Evolutionary conservation across 140 eudicot genomes (phyloP).

Genomic region (Erigeron philadelphicus): DNA sequence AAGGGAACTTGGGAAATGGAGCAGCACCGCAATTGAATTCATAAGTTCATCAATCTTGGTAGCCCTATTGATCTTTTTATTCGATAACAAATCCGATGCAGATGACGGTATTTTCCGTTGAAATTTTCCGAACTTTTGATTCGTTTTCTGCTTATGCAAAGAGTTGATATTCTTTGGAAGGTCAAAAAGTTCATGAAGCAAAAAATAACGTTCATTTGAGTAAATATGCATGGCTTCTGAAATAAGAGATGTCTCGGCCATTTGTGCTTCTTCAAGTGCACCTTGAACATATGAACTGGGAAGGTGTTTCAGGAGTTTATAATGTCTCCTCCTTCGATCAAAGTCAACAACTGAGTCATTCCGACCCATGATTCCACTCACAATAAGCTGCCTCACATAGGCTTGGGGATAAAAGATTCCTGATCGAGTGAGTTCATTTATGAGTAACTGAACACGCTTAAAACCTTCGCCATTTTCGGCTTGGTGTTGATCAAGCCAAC

Average conservation of each 20-base stretch:
- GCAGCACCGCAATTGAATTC: conserved; percentile 52
- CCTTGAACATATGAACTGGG: conserved; percentile 53
- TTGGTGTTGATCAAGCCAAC: conserved; percentile 98
- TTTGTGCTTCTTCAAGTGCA: conserved; percentile 68
- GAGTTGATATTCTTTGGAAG: conserved; percentile 23
- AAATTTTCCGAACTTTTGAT: conserved; percentile 31
- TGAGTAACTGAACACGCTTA: conserved; percentile 73
- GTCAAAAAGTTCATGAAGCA: conserved; percentile 55
- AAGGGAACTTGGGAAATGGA: conserved; percentile 51
- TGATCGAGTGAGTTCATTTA: conserved; percentile 58
- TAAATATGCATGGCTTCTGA: conserved; percentile 71
- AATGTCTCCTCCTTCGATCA: conserved; percentile 60
- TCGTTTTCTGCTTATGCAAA: conserved; percentile 35
- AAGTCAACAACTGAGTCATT: conserved; percentile 46
- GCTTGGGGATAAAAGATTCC: conserved; percentile 87
- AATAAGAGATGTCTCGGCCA: conserved; percentile 38
- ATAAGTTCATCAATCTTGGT: conserved; percentile 57
- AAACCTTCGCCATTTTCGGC: conserved; percentile 69
- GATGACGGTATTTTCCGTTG: conserved; percentile 34
- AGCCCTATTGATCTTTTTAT: conserved; percentile 32
- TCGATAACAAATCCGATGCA: conserved; percentile 24
- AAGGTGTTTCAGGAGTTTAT: conserved; percentile 72
- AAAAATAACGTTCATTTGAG: conserved; percentile 72
- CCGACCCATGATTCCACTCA: conserved; percentile 79
- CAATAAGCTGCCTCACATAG: conserved; percentile 78